These are phyloP conservation scores for Trichoderma gracile DNA, from an alignment of 2,329 filamentous ascomycete genomes.

Conservation along the genomic window DNA sequence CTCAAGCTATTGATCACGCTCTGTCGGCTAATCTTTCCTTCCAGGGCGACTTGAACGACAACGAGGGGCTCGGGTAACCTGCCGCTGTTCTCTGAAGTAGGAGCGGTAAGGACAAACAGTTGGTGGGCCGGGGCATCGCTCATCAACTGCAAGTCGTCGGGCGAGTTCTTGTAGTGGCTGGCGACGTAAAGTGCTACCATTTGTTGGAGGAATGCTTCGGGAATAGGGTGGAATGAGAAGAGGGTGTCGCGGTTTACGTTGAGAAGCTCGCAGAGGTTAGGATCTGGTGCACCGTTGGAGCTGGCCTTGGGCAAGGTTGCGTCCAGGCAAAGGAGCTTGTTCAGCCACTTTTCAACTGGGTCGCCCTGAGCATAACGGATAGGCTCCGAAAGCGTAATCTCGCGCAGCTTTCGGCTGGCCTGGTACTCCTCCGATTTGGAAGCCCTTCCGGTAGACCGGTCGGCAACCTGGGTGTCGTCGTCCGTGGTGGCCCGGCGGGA, in stretches of 20 bases:
- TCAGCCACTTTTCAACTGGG: conserved; percentile 93
- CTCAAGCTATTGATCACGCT: conserved; percentile 89
- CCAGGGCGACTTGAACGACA: conserved; percentile 89
- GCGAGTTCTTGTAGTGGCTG: conserved; percentile 97
- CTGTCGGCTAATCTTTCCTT: conserved; percentile 91
- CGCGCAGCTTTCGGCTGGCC: conserved; percentile 77
- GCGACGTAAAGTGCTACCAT: conserved; percentile 98
- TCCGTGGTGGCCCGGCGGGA: conserved; percentile 65
- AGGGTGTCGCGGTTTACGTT: conserved; percentile 95
- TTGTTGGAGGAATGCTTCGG: conserved; percentile 94
- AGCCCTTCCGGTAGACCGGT: conserved; percentile 75
- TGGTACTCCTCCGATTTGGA: conserved; percentile 63
- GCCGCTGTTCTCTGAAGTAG: conserved; percentile 73
- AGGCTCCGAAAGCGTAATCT: conserved; percentile 90
- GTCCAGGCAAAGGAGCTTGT: conserved; percentile 89
- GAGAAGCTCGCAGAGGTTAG: conserved; percentile 85
- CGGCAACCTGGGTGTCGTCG: conserved; percentile 66
- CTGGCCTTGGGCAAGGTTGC: conserved; percentile 78
- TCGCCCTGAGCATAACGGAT: conserved; percentile 94
- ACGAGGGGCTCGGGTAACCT: conserved; percentile 89
- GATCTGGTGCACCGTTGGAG: conserved; percentile 82
- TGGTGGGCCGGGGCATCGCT: conserved; percentile 96
- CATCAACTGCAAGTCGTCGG: conserved; percentile 98
- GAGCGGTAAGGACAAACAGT: conserved; percentile 89
- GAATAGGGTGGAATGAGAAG: conserved; percentile 96